Evolutionary conservation across 2,329 filamentous ascomycete genomes (phyloP), one percentile per base, ranked within the genome.

Genomic region (Paraphoma chrysanthemicola): DNA sequence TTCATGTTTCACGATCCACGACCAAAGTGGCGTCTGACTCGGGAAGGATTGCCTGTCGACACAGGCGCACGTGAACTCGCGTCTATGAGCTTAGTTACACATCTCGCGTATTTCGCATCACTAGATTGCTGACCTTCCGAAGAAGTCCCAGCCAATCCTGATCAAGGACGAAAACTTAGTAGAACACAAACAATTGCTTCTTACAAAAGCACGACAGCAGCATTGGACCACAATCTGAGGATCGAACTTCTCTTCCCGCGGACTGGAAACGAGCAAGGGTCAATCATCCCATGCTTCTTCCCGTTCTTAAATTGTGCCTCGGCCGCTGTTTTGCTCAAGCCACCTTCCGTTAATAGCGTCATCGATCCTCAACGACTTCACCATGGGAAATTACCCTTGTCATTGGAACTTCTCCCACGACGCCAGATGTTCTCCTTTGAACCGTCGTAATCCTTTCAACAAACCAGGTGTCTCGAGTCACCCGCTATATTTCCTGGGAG

Each of bases 21-120:
- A 38, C 10, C 33, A n/a, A 11, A 6, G 33, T 38, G 23, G 23
- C 33, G n/a, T 11, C 33, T 11, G 33, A 11, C 33, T n/a, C 33
- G 17, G 39, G 43, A 49, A 31, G 30, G 45, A 23, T 23, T 23
- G 23, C 23, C 23, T 49, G 44, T 43, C 38, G 14, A 14, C n/a
- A n/a, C 33, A 6, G 11, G 42, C n/a, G 44, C 58, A 60, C 56
- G 58, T 60, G 58, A 49, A 45, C 43, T 55, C 58, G 58, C 58
- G 58, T 58, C 50, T 41, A 49, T 23, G 47, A 31, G 16, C 7
- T 30, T 42, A 38, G 33, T 38, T n/a, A 38, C n/a, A n/a, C 33
- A 38, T 11, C 33, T 11, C n/a, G 33, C 10, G n/a, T 11, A 38
- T 3, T 6, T 38, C 10, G n/a, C 33, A 38, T 11, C 33, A 38